phyloP scores from a whole-genome alignment of 2,329 filamentous ascomycete genomes.

The Aspergillus sp. region DNA sequence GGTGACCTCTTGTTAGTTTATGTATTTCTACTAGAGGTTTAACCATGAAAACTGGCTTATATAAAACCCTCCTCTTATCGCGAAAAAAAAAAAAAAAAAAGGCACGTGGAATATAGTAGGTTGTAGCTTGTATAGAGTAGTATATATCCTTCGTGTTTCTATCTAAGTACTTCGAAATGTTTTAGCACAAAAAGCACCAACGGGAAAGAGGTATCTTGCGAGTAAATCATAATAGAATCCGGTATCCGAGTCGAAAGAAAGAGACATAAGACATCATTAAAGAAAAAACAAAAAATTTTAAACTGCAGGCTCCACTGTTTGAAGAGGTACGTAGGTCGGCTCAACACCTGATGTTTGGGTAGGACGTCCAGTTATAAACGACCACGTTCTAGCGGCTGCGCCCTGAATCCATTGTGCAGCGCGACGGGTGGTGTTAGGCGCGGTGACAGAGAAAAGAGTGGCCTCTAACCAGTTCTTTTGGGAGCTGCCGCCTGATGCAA shows the following conservation, averaged over 20 bases:
- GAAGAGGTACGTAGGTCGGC: conserved; percentile 45
- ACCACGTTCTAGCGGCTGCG: conserved; percentile 26
- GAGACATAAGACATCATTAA: conserved; percentile 6
- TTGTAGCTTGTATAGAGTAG: no score
- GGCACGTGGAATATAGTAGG: no score
- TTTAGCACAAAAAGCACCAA: background rate
- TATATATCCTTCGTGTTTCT: background rate
- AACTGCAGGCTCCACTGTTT: conserved; percentile 42
- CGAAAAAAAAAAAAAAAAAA: no score
- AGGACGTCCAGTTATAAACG: conserved; percentile 27
- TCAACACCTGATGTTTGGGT: conserved; percentile 30
- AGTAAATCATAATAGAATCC: background rate
- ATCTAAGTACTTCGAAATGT: background rate
- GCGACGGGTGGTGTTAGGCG: conserved; percentile 14
- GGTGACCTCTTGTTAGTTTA: no score
- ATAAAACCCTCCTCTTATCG: no score
- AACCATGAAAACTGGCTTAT: no score
- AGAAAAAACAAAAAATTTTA: conserved; percentile 11
- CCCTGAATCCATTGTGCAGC: conserved; percentile 21
- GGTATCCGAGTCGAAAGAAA: background rate
- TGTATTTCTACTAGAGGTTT: no score
- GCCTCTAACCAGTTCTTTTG: conserved; percentile 33
- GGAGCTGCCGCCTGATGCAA: conserved; percentile 16
- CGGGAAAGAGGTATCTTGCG: conserved; percentile 14
- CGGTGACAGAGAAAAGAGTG: conserved; percentile 22